Evolutionary conservation across 2,329 filamentous ascomycete species (phyloP), one percentile per base, ranked within the genome.

Genomic region (Aspergillus hiratsukae): DNA sequence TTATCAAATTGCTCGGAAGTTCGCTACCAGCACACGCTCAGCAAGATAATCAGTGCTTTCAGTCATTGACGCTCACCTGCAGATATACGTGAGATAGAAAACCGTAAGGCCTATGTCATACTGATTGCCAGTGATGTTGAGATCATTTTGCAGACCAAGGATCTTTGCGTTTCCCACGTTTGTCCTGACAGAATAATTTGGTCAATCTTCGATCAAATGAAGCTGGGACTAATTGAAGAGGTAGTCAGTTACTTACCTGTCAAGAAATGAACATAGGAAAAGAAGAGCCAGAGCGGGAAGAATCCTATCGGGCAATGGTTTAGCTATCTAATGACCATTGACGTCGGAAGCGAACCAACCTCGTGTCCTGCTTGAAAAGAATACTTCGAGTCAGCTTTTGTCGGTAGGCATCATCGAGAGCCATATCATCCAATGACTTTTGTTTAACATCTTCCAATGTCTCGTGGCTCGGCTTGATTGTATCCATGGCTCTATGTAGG

Each of bases 161-260:
- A 89, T 83, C 58, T 84, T 84, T 25, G 86, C 87, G 65, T 89
- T 89, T 40, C 87, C 87, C 40, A 89, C 84, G 66, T 89, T 90
- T n/a, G 86, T 88, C 45, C 87, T 80, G 69, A 17, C 17, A 37
- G 31, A 17, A 37, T 5, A 5, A 3, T 37, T 37, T 37, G 31
- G 17, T 37, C 31, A 37, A 37, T 37, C 14, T 37, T 37, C 31
- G 17, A 17, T 37, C 14, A 27, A 27, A 7, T 27, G 25, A 27
- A 27, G 3, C 25, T 7, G 31, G 31, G 7, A 17, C 31, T 17
- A 7, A 37, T 3, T 17, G 14, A 35, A 37, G 14, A 37, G 14
- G 7, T 17, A 6, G 17, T 37, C 31, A 17, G 31, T 37, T 17
- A 14, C 31, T 37, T 7, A 37, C 31, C 31, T 37, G 31, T 89